Evolutionary conservation across 306 rosid species (phyloP), one percentile per base, ranked within the genome.

Genomic region (Vigna mungo): DNA sequence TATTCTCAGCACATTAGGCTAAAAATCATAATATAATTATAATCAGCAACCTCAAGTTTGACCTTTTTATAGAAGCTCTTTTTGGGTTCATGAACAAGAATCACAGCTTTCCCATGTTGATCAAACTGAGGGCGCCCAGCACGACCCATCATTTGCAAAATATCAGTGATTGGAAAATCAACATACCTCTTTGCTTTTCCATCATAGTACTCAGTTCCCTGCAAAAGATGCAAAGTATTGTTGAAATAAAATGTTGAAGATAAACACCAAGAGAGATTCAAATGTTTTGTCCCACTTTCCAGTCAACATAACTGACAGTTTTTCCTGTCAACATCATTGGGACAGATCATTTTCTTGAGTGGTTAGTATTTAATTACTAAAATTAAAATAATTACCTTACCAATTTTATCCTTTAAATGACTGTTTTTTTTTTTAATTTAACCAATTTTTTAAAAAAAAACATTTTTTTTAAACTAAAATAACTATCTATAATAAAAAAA

Each of bases 61-160:
- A 92, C 98, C 97, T 94, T 94, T 86, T 94, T 94, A 85, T 94
- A 94, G 84, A 94, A 94, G 78, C 98, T 92, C 86, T 92, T 94
- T 84, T 92, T 94, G 44, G 98, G 98, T 86, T 94, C 98, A 85
- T 94, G 98, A 84, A 94, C 98, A 79, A 94, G 98, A 88, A 94
- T 92, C 77, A 94, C 98, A 41, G 98, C 97, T 85, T 94, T 94
- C 83, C 98, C 98, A 51, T 94, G 97, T 74, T 94, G 98, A 84
- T 94, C 98, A 88, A 81, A 94, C 74, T 94, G 98, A 65, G 98
- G 98, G 60, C 97, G 95, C 39, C 98, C 98, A 69, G 98, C 98
- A 77, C 98, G 96, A 75, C 98, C 98, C 98, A 94, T 94, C 97
- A 94, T 94, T 87, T 94, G 98, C 86, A 94, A 75, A 82, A 92